Evolutionary conservation across 352 stramenopile species (phyloP), one percentile per base, ranked within the genome.

Genomic region (Lagenidium giganteum): DNA sequence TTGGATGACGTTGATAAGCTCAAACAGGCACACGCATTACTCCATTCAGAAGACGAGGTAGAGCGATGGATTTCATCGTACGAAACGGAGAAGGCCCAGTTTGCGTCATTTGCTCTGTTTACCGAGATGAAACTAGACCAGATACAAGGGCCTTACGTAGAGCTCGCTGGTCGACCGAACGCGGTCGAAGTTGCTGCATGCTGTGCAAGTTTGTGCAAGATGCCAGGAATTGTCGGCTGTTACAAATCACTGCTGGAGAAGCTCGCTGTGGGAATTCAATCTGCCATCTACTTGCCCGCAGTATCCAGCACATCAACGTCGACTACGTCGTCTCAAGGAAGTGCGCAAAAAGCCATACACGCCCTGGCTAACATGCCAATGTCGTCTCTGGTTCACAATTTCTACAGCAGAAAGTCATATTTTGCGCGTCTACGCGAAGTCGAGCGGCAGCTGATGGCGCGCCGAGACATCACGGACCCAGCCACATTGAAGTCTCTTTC

Each of bases 121-220:
- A 83, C 76, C 0, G 80, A 92, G 47, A 58, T 80, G 24, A 92
- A 92, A 41, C 48, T 92, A 11, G 75, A 92, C 23, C 61, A 90
- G 23, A 74, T 92, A 13, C 64, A 78, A 23, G 68, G 71, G 30
- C 52, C 51, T 18, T 85, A 82, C 31, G 57, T 74, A 16, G 32
- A 40, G 1, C 51, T 74, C 3, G 59, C 64, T 3, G 75, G 70
- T 3, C 62, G 77, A 8, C 80, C 80, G 0, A 88, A 86, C 40
- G 69, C 75, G 0, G 66, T 92, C 13, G 77, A 92, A 43, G 73
- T 65, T 24, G 80, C 80, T 2, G 77, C 74, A 1, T 90, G 77
- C 38, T 88, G 78, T 44, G 80, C 80, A 6, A 87, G 72, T 18
- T 54, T 92, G 28, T 45, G 83, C 16, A 88, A 90, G 37, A 86